Evolutionary conservation across 768 basidiomycete genomes (phyloP).

Genomic region (Hygrophorus pudorinus): DNA sequence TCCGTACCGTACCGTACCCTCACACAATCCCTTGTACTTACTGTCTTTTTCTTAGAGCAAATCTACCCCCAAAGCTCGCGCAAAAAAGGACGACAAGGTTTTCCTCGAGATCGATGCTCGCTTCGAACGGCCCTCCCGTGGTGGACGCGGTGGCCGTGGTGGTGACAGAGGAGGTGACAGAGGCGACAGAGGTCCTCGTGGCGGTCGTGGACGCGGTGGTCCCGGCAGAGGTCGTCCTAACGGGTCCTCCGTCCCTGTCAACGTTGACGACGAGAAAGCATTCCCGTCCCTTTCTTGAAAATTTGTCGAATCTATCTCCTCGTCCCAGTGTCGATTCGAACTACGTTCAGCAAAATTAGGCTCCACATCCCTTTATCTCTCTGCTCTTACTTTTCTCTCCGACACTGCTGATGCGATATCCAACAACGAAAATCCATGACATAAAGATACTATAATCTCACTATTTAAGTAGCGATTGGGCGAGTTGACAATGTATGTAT

Average conservation of each 20-base stretch:
- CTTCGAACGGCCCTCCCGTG: constrained; percentile 75
- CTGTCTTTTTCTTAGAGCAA: constrained; percentile 44
- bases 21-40: background rate
- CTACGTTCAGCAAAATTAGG: too few species aligned
- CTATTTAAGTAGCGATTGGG: constrained; percentile 3
- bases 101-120: constrained; percentile 87
- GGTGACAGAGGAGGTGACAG: constrained; percentile 35
- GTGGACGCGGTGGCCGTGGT: constrained; percentile 43
- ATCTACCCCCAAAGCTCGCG: constrained; percentile 49
- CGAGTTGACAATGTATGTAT: background rate
- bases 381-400: background rate
- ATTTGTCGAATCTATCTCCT: background rate
- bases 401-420: background rate
- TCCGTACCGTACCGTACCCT: constrained; percentile 21
- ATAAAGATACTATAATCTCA: background rate
- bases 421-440: background rate
- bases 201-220: constrained; percentile 23
- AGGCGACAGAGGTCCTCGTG: constrained; percentile 34
- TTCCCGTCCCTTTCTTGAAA: constrained; percentile 78
- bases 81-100: constrained; percentile 86
- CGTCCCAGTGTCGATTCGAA: background rate
- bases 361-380: background rate
- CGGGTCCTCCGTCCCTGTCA: constrained; percentile 34
- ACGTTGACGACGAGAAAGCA: constrained; percentile 75
- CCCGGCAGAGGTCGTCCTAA: constrained; percentile 36